These are phyloP conservation scores for Mycena epipterygia DNA, from an alignment of 768 basidiomycete species.

Conservation along the genomic window DNA sequence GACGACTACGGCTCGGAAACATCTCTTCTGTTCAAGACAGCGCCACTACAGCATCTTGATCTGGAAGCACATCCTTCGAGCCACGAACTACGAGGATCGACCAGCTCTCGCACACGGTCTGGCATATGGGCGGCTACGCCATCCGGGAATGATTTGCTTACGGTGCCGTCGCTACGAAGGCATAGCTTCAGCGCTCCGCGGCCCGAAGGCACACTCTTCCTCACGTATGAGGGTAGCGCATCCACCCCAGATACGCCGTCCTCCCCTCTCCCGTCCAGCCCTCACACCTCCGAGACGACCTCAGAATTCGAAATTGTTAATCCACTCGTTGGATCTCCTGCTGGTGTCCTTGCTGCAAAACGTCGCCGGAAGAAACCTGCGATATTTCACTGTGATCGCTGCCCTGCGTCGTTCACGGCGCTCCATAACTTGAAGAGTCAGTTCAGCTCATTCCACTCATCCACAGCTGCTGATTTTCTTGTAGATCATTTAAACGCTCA, in stretches of 20 bases:
- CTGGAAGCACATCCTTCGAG: not conserved
- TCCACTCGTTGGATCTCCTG: not conserved
- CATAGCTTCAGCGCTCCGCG: conserved; percentile 1
- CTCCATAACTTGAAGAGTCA: conserved; percentile 7
- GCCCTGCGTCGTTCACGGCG: not conserved
- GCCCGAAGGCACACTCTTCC: not conserved
- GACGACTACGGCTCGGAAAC: too few relatives aligned
- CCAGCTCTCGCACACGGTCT: not conserved
- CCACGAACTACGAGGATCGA: not conserved
- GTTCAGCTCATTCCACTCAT: not conserved
- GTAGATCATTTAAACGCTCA: conserved; percentile 21
- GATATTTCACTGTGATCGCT: not conserved
- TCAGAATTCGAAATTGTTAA: not conserved
- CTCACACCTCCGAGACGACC: not conserved
- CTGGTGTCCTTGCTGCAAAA: conserved; percentile 4
- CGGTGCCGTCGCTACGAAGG: not conserved
- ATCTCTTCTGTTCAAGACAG: not conserved
- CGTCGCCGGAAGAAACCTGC: conserved; percentile 7
- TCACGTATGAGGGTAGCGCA: not conserved
- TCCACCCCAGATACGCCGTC: conserved; percentile 13
- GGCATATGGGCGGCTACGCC: not conserved
- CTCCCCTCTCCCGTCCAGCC: not conserved
- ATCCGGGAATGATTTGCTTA: not conserved
- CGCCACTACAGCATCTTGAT: not conserved
- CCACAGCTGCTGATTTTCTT: not conserved